phyloP scores from a whole-genome alignment of 768 basidiomycete genomes.

The Antrodiella citrinella region DNA sequence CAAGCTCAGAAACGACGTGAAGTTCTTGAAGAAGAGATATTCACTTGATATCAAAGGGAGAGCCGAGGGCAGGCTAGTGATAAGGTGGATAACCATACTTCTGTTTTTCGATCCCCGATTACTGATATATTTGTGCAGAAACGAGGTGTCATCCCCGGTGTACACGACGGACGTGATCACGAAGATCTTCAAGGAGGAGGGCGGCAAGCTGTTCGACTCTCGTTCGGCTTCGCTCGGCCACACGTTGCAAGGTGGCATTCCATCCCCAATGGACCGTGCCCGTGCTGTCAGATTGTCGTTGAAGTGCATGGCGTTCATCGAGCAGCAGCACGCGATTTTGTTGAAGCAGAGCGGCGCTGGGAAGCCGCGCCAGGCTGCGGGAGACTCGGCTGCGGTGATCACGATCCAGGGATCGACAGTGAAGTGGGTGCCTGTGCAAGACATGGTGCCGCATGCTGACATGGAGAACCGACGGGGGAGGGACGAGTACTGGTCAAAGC shows the following conservation, averaged over 20 bases:
- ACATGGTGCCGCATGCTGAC: slow-evolving; percentile 82
- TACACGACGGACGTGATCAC: slow-evolving; percentile 91
- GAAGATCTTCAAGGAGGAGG: slow-evolving; percentile 93
- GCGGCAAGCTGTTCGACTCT: slow-evolving; percentile 85
- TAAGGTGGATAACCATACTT: slow-evolving; percentile 49
- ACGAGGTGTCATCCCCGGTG: slow-evolving; percentile 77
- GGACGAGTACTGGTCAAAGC: slow-evolving; percentile 66
- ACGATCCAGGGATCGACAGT: slow-evolving; percentile 81
- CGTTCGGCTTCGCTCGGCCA: slow-evolving; percentile 95
- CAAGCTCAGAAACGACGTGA: slow-evolving; percentile 73
- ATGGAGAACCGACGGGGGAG: slow-evolving; percentile 84
- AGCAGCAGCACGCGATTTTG: slow-evolving; percentile 63
- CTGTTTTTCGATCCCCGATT: not conserved
- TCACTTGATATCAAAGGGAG: slow-evolving; percentile 79
- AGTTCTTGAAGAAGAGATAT: slow-evolving; percentile 82
- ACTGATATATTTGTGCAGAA: slow-evolving; percentile 37
- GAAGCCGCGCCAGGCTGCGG: slow-evolving; percentile 46
- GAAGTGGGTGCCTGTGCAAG: slow-evolving; percentile 75
- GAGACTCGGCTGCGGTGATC: slow-evolving; percentile 79
- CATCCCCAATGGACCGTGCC: slow-evolving; percentile 89
- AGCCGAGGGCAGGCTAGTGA: slow-evolving; percentile 88
- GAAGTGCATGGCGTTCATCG: slow-evolving; percentile 92
- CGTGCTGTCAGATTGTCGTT: slow-evolving; percentile 85
- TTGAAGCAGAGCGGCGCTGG: slow-evolving; percentile 31
- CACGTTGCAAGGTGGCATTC: slow-evolving; percentile 92